These are phyloP conservation scores for Lyophyllum semitale DNA, from an alignment of 768 basidiomycete genomes.

Conservation along the genomic window DNA sequence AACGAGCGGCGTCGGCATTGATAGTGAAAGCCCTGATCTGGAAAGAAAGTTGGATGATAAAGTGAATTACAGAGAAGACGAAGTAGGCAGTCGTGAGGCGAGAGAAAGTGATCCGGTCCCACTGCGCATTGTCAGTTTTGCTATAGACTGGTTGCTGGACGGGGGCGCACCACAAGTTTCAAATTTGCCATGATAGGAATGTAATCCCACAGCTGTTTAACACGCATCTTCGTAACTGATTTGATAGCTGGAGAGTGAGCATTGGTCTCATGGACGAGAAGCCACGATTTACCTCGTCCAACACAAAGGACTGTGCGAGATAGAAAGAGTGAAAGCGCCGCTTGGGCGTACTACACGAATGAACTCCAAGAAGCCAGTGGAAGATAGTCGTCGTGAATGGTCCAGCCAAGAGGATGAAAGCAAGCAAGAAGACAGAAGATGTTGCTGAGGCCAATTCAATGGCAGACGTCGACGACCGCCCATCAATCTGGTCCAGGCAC, in stretches of 20 bases:
- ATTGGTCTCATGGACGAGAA: not conserved
- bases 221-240: conserved; percentile 20
- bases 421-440: conserved; percentile 20
- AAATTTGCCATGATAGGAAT: conserved; percentile 34
- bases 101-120: conserved; percentile 71
- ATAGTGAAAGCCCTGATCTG: conserved; percentile 68
- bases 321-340: conserved; percentile 35
- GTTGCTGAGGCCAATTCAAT: not conserved
- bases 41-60: conserved; percentile 64
- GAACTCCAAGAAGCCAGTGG: conserved; percentile 24
- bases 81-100: conserved; percentile 67
- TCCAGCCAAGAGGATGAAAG: conserved; percentile 28
- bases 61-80: conserved; percentile 65
- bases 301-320: conserved; percentile 2
- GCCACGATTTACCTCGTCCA: conserved; percentile 3
- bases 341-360: conserved; percentile 36
- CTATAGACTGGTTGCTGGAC: not conserved
- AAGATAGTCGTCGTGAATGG: conserved; percentile 26
- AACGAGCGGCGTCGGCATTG: conserved; percentile 58
- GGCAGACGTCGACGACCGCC: conserved; percentile 12
- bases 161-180: conserved; percentile 48
- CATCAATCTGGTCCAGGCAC: conserved; percentile 22
- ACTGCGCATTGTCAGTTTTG: conserved; percentile 38
- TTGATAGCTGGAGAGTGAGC: not conserved
- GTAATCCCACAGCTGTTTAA: conserved; percentile 31